These are phyloP conservation scores for Ustilaginoidea virens DNA, from an alignment of 2,329 filamentous ascomycete genomes.

Conservation along the genomic window DNA sequence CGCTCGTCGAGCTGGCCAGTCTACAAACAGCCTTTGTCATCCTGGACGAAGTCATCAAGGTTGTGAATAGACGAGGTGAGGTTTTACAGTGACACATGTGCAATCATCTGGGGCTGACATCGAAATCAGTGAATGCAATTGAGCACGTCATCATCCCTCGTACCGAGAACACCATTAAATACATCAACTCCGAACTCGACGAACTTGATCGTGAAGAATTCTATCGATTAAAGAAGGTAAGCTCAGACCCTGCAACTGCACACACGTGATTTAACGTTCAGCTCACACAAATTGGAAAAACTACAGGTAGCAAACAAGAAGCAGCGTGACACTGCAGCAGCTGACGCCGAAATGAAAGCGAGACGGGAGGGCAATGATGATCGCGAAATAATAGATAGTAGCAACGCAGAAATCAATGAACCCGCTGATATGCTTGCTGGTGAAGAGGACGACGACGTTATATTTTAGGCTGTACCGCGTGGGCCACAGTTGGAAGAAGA, in stretches of 20 bases:
- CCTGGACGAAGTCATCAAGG: constrained; percentile 96
- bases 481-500: too few species aligned
- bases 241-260: too few species aligned
- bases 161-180: constrained; percentile 99
- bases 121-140: constrained; percentile 67
- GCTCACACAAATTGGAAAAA: neutral
- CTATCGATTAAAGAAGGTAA: constrained; percentile 79
- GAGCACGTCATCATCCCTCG: constrained; percentile 94
- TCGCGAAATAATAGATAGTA: constrained; percentile 15
- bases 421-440: constrained; percentile 55
- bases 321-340: constrained; percentile 56
- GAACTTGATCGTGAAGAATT: constrained; percentile 97
- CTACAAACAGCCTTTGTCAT: constrained; percentile 97
- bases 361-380: constrained; percentile 40
- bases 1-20: constrained; percentile 85
- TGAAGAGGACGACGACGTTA: constrained; percentile 70
- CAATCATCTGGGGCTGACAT: constrained; percentile 3
- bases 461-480: constrained; percentile 59
- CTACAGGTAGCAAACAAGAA: constrained; percentile 61
- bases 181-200: constrained; percentile 97
- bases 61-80: constrained; percentile 85
- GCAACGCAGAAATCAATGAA: constrained; percentile 21
- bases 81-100: neutral
- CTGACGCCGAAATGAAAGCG: constrained; percentile 61
- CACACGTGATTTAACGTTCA: too few species aligned